Conservation (phyloP, 176 grass and related monocot species). For the Triticum monococcum region DNA sequence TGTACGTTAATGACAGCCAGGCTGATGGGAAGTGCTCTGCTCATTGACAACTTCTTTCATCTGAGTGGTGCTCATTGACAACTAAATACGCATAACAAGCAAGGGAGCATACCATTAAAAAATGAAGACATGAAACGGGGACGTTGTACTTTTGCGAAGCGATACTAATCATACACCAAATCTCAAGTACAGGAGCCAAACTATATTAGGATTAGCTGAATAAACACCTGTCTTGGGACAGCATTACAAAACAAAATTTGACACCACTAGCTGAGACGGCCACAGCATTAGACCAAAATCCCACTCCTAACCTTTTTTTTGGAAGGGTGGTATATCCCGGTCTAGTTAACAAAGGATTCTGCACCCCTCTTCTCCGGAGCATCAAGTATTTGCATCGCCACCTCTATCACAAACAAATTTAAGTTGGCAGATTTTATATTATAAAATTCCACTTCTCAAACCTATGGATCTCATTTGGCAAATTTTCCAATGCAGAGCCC, state of each 20-base stretch:
- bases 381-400: slow-evolving; percentile 30
- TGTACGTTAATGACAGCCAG: neutral
- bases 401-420: slow-evolving; percentile 10
- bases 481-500: too few relatives aligned
- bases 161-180: neutral
- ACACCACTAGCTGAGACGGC: slow-evolving; percentile 19
- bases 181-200: slow-evolving; percentile 21
- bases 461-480: neutral
- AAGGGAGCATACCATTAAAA: too few relatives aligned
- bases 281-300: slow-evolving; percentile 33
- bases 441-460: neutral
- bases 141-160: slow-evolving; percentile 5
- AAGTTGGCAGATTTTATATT: neutral
- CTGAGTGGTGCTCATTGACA: too few relatives aligned
- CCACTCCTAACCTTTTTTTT: neutral
- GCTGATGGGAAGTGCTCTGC: neutral
- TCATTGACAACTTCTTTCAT: too few relatives aligned
- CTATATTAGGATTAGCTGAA: slow-evolving; percentile 52
- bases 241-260: slow-evolving; percentile 26
- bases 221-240: slow-evolving; percentile 36
- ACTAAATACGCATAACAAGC: too few relatives aligned
- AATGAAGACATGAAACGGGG: too few relatives aligned
- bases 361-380: neutral
- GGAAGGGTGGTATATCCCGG: neutral
- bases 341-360: slow-evolving; percentile 31